Evolutionary conservation across 75 land plant genomes (phyloP).

Genomic region (Pinus tabuliformis): DNA sequence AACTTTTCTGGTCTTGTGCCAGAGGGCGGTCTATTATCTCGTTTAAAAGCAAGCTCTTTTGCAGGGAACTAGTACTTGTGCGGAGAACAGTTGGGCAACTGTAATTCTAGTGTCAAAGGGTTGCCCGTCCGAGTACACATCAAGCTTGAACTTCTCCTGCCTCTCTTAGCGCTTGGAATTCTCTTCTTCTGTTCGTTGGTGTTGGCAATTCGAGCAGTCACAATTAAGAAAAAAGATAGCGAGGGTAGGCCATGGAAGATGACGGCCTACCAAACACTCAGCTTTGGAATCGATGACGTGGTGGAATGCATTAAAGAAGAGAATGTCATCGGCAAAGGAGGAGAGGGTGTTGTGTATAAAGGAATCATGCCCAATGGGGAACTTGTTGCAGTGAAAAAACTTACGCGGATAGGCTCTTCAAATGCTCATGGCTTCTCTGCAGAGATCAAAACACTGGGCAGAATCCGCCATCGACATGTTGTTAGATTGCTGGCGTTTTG

Average conservation of each 20-base stretch:
- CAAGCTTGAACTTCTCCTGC: not conserved
- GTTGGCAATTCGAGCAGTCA: constrained; percentile 22
- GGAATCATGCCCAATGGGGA: constrained; percentile 58
- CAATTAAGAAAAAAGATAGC: constrained; percentile 7
- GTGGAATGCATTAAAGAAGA: constrained; percentile 66
- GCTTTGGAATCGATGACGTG: constrained; percentile 54
- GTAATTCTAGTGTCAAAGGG: too few relatives aligned
- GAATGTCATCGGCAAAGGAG: constrained; percentile 76
- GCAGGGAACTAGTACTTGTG: constrained; percentile 40
- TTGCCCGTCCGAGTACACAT: not conserved
- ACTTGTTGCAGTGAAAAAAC: constrained; percentile 79
- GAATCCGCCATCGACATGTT: constrained; percentile 68
- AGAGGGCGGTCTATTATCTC: not conserved
- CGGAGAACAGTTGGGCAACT: constrained; percentile 18
- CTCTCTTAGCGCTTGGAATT: constrained; percentile 34
- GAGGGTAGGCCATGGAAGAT: constrained; percentile 46
- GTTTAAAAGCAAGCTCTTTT: constrained; percentile 24
- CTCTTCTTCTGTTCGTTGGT: constrained; percentile 29
- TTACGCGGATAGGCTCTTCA: constrained; percentile 16
- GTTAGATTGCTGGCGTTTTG: constrained; percentile 63
- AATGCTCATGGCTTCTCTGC: constrained; percentile 73
- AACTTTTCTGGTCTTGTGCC: constrained; percentile 37
- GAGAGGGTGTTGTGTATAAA: constrained; percentile 81
- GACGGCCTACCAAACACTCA: constrained; percentile 63
- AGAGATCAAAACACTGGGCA: constrained; percentile 65